Evolutionary conservation across 2,329 filamentous ascomycete species (phyloP).

Genomic region (Biscogniauxia marginata): DNA sequence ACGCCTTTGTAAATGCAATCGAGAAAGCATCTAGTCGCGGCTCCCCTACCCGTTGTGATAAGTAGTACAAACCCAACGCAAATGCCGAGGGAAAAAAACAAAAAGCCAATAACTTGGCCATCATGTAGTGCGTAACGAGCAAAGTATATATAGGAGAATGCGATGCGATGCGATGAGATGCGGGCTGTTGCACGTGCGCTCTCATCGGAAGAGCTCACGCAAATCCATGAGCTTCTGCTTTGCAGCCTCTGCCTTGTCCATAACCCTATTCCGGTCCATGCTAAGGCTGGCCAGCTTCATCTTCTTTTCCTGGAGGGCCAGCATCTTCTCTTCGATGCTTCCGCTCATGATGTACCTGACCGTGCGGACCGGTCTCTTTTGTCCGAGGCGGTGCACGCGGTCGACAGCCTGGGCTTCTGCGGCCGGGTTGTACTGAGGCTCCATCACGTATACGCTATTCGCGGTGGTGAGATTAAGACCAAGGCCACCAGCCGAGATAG

Average conservation of each 20-base stretch:
- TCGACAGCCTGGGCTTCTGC: constrained; percentile 94
- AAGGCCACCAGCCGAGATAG: constrained; percentile 86
- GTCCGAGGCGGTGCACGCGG: constrained; percentile 86
- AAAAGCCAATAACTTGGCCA: no score
- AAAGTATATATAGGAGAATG: neutral
- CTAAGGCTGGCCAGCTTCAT: constrained; percentile 84
- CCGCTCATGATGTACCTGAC: constrained; percentile 84
- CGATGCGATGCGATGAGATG: neutral
- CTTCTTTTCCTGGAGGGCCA: constrained; percentile 88
- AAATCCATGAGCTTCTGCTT: constrained; percentile 62
- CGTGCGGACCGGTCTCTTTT: constrained; percentile 84
- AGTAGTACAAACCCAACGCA: neutral
- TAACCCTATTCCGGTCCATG: constrained; percentile 58
- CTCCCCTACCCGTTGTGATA: no score
- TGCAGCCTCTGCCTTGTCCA: constrained; percentile 59
- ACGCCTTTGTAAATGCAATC: constrained; percentile 1
- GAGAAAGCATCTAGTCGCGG: neutral
- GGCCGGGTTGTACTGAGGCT: constrained; percentile 95
- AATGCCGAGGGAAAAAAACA: neutral
- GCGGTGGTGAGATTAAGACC: constrained; percentile 87
- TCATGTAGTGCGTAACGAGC: neutral
- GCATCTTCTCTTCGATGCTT: constrained; percentile 94
- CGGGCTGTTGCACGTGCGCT: neutral
- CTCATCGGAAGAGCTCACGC: constrained; percentile 55
- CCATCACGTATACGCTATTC: constrained; percentile 92